phyloP scores from a whole-genome alignment of 768 basidiomycete genomes.

The Auricularia heimuer region DNA sequence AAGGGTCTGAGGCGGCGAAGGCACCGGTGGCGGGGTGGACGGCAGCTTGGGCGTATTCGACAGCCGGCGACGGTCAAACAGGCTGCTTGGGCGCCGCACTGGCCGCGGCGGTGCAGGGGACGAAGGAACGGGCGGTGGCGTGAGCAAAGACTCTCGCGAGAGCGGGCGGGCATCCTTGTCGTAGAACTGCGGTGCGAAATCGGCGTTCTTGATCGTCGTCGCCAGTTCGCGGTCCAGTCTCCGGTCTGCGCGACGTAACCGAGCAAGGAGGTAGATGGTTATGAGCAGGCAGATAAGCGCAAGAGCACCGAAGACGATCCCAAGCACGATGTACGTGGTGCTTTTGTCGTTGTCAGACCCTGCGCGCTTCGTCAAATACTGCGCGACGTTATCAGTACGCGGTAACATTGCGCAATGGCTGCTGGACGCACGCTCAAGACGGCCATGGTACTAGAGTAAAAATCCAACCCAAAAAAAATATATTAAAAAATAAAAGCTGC shows the following conservation, averaged over 20 bases:
- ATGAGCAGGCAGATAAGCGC: not conserved
- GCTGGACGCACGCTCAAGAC: not conserved
- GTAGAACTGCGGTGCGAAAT: not conserved
- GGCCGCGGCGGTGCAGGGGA: not conserved
- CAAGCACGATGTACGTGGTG: not conserved
- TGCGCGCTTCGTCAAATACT: not conserved
- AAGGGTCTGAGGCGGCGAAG: not conserved
- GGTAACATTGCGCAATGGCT: not conserved
- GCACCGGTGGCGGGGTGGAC: not conserved
- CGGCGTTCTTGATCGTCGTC: not conserved
- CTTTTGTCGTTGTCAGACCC: not conserved
- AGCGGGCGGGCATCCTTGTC: not conserved
- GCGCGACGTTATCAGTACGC: not conserved
- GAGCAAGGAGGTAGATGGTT: not conserved
- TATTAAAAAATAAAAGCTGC: too few relatives aligned
- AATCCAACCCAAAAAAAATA: not conserved
- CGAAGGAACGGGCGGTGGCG: not conserved
- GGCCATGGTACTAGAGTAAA: not conserved
- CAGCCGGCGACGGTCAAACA: not conserved
- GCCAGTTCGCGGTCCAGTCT: constrained; percentile 1
- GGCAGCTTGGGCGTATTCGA: not conserved
- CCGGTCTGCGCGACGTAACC: not conserved
- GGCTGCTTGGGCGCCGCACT: not conserved
- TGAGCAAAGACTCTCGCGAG: not conserved
- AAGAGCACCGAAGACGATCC: not conserved